Base-by-base conservation (phyloP, 306 rosid genomes). In the Gastrolobium bilobum region DNA sequence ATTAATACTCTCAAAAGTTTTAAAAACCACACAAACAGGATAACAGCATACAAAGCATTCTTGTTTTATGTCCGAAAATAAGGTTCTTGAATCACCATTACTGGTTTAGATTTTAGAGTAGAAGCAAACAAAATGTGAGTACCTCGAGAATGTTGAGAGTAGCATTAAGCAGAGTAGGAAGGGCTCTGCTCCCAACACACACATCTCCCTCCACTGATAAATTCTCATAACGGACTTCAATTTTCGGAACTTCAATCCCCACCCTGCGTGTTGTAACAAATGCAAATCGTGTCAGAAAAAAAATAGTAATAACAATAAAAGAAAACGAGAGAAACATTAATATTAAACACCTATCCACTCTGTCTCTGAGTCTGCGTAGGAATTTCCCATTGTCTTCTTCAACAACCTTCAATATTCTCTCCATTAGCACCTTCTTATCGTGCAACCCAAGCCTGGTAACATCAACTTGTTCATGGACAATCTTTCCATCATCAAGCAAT, bases 121-220 rank as follows among this genome's bases (percentile, higher is more conserved):
- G 0, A 40, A 30, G 10, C 6, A 40, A 9, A 42, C 1, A 6
- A 51, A 53, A 29, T 1, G 26, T 20, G 26, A 20, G 26, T 20
- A 93, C 98, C 98, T 93, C 95, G 0, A 89, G 44, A 56, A 84
- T 10, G 79, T 93, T 88, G 54, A 91, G 57, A 39, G 91, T 72
- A 20, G 65, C 75, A 68, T 93, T 93, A 30, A 86, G 81, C 57
- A 93, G 78, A 33, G 98, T 83, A 37, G 97, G 97, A 52, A 90
- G 97, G 0, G 98, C 95, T 85, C 98, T 88, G 37, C 88, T 82
- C 7, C 98, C 98, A 71, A 82, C 91, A 83, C 83, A 69, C 7
- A 88, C 92, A 68, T 91, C 92, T 80, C 98, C 98, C 42, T 93
- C 93, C 10, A 87, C 89, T 1, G 88, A 80, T 40, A 93, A 60